Percentiles rank a stretch among this genome's conserved stretches.
Conservation (phyloP, 2,329 filamentous ascomycete genomes). For the Fusarium sp. region DNA sequence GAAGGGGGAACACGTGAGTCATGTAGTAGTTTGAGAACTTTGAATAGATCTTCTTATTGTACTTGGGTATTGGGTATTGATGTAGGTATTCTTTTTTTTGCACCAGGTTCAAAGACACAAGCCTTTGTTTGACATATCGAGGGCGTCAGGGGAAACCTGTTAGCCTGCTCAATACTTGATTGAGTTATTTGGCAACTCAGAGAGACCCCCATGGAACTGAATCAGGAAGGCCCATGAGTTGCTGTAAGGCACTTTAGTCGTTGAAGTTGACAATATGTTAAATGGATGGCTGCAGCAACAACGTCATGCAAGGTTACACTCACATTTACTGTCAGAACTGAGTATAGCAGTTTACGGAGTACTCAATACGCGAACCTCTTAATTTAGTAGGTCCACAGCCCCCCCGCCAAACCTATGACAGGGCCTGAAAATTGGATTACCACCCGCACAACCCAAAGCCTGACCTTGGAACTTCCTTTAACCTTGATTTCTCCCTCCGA, state of each 20-base stretch:
- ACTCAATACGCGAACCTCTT: background rate
- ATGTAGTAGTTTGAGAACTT: background rate
- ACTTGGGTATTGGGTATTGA: background rate
- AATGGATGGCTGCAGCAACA: background rate
- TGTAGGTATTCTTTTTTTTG: background rate
- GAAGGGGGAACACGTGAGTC: background rate
- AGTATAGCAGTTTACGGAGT: background rate
- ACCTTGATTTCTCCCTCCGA: conserved; percentile 18
- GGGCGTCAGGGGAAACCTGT: background rate
- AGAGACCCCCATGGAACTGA: background rate
- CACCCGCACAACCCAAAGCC: conserved; percentile 28
- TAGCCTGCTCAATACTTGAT: too few species aligned
- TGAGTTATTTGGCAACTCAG: background rate
- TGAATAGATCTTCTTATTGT: background rate
- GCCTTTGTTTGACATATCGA: background rate
- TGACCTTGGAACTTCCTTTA: conserved; percentile 27
- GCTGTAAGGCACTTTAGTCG: background rate
- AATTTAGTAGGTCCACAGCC: conserved; percentile 39
- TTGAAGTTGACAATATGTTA: background rate
- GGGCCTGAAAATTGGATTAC: conserved; percentile 35
- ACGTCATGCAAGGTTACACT: conserved; percentile 18
- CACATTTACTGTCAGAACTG: background rate
- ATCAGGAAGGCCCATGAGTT: background rate
- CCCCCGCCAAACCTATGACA: conserved; percentile 34
- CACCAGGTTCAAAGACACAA: background rate